Evolutionary conservation across 2,329 filamentous ascomycete genomes (phyloP).

Genomic region (Chrysosporium queenslandicum): DNA sequence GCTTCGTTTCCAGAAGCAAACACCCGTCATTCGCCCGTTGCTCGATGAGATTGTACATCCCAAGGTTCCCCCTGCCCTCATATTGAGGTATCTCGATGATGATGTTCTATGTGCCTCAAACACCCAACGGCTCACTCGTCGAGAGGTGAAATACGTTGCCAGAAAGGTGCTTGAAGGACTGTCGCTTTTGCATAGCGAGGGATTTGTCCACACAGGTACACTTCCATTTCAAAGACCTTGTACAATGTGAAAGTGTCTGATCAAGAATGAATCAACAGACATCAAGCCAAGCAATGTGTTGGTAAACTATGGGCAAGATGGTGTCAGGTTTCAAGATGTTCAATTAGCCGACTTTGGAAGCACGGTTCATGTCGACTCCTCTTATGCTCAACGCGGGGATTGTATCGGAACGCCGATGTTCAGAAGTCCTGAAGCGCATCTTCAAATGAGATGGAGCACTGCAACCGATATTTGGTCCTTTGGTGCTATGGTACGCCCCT

Average conservation of each 20-base stretch:
- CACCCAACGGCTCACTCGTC: conserved; percentile 12
- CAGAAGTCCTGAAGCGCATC: conserved; percentile 17
- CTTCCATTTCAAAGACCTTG: not conserved
- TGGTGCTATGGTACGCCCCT: conserved; percentile 15
- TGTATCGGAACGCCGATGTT: conserved; percentile 18
- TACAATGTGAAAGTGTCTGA: not conserved
- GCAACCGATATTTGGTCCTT: conserved; percentile 19
- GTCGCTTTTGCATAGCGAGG: conserved; percentile 16
- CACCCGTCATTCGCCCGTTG: conserved; percentile 18
- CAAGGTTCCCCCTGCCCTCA: conserved; percentile 11
- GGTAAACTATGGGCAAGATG: conserved; percentile 15
- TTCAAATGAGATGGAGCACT: conserved; percentile 17
- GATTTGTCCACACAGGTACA: conserved; percentile 19
- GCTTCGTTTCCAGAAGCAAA: conserved; percentile 20
- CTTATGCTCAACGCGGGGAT: conserved; percentile 13
- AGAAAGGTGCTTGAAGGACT: conserved; percentile 17
- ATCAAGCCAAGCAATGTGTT: conserved; percentile 19
- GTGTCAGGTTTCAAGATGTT: conserved; percentile 16
- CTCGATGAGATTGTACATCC: conserved; percentile 21
- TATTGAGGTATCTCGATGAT: conserved; percentile 19
- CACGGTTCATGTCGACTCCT: conserved; percentile 14
- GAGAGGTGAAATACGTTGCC: conserved; percentile 18
- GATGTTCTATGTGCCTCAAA: conserved; percentile 13
- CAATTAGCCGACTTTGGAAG: conserved; percentile 19
- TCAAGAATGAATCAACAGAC: conserved; percentile 12